Evolutionary conservation across 2,329 filamentous ascomycete species (phyloP), one percentile per base, ranked within the genome.

Genomic region (Aspergillus quadricinctus): DNA sequence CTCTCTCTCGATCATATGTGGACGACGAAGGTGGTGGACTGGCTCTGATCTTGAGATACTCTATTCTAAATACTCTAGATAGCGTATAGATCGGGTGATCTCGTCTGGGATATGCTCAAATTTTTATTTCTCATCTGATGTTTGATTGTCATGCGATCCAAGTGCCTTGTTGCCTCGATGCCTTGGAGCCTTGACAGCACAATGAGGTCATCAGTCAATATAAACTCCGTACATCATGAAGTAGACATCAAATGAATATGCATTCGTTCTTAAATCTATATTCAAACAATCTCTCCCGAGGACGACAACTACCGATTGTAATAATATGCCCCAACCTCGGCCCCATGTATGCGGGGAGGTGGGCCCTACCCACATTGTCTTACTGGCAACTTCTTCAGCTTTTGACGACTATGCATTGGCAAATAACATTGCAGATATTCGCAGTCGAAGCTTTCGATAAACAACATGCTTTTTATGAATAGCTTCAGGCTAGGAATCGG

Each of bases 271-370:
- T 5, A 6, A 17, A 17, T 17, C 31, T 37, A 17, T 17, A 37
- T 35, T 17, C 31, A 5, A 35, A 6, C 31, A 6, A 35, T 17
- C 31, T 29, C 28, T 37, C 5, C 14, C 6, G 5, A 17, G 31
- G 31, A 35, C 14, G 35, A 29, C 27, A 2, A 17, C 25, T 6
- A 48, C 48, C 37, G 10, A 41, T 43, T 14, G 31, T 17, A 35
- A 37, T 40, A 37, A 37, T 40, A 37, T 40, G 27, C 37, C 52
- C 49, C 29, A 23, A 40, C 48, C 31, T 58, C 57, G 56, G 57
- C 57, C 57, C 57, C 56, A 58, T 56, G 54, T 48, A 51, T 54
- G 56, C 53, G 57, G 57, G 57, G 54, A 45, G 54, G 54, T 52
- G 54, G 46, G 25, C 46, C 56, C 23, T 45, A 54, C 52, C 56